Evolutionary conservation across 225 moss, liverwort and hornwort genomes (phyloP).

Genomic region (Thuidium tamariscinum): DNA sequence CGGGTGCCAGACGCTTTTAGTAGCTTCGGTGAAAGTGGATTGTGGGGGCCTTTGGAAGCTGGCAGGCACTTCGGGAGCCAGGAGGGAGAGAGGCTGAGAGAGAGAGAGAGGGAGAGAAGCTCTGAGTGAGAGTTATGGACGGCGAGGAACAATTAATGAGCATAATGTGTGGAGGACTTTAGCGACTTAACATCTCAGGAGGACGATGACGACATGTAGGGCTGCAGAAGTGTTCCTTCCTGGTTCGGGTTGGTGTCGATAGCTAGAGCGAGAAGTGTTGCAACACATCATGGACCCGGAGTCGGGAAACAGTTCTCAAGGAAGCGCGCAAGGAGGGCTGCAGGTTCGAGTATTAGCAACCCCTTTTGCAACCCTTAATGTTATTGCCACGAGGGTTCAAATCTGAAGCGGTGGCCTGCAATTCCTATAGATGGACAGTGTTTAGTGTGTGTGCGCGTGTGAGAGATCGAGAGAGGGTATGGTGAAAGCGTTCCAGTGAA

Average conservation of each 20-base stretch:
- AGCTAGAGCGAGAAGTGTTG: neutral
- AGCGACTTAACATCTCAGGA: neutral
- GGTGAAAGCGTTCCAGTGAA: neutral
- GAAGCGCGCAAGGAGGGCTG: neutral
- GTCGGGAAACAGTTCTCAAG: slow-evolving; percentile 1
- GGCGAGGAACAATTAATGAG: neutral
- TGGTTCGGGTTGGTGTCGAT: neutral
- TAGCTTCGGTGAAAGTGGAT: neutral
- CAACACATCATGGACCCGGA: slow-evolving; percentile 20
- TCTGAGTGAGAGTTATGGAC: neutral
- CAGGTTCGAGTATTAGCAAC: slow-evolving; percentile 1
- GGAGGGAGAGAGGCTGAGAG: neutral
- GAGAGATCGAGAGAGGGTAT: neutral
- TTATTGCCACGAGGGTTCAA: neutral
- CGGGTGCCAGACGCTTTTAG: neutral
- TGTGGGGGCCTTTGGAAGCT: neutral
- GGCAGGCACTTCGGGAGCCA: neutral
- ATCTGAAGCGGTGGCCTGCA: neutral
- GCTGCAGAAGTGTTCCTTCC: neutral
- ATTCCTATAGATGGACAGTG: neutral
- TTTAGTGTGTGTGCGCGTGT: neutral
- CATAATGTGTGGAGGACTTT: neutral
- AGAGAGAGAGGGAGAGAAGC: neutral
- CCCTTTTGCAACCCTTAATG: neutral
- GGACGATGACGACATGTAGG: neutral